These are phyloP conservation scores for Hirsutella thompsonii DNA, from an alignment of 2,329 filamentous ascomycete genomes.

Conservation along the genomic window DNA sequence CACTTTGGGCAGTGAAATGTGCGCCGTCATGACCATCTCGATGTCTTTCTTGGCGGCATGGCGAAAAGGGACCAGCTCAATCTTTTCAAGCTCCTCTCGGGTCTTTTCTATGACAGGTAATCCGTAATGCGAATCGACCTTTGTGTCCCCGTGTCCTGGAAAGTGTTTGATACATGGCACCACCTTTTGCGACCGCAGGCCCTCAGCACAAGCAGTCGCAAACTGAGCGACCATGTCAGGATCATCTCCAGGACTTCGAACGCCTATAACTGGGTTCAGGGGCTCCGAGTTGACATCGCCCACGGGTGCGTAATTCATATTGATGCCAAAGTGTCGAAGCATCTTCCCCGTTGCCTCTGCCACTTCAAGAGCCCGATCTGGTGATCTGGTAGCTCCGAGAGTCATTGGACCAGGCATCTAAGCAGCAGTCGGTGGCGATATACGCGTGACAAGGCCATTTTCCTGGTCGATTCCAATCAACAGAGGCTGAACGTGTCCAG, in stretches of 20 bases:
- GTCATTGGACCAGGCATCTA: conserved; percentile 14
- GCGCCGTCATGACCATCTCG: conserved; percentile 16
- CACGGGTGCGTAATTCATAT: conserved; percentile 15
- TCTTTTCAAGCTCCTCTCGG: conserved; percentile 8
- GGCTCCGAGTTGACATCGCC: conserved; percentile 14
- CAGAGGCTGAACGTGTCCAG: conserved; percentile 12
- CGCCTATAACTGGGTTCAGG: conserved; percentile 13
- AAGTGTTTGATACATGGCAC: conserved; percentile 15
- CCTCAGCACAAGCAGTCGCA: conserved; percentile 9
- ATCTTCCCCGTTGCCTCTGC: conserved; percentile 10
- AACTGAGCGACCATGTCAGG: conserved; percentile 8
- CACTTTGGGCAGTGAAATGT: conserved; percentile 12
- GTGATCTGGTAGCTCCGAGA: conserved; percentile 9
- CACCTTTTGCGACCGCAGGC: conserved; percentile 8
- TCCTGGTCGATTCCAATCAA: conserved; percentile 15
- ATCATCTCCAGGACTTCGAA: conserved; percentile 13
- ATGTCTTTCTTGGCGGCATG: conserved; percentile 9
- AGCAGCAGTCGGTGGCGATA: conserved; percentile 11
- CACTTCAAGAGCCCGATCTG: conserved; percentile 7
- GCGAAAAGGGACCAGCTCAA: conserved; percentile 11
- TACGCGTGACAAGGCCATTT: conserved; percentile 13
- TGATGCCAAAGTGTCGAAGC: conserved; percentile 13
- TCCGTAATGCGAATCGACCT: conserved; percentile 14
- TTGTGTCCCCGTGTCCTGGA: conserved; percentile 13
- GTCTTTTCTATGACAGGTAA: conserved; percentile 12